A percentile compares a stretch with the other conserved stretches of the same genome.
Evolutionary conservation across 805 yeast genomes (phyloP).

Genomic region (Kuraishia piskuri): DNA sequence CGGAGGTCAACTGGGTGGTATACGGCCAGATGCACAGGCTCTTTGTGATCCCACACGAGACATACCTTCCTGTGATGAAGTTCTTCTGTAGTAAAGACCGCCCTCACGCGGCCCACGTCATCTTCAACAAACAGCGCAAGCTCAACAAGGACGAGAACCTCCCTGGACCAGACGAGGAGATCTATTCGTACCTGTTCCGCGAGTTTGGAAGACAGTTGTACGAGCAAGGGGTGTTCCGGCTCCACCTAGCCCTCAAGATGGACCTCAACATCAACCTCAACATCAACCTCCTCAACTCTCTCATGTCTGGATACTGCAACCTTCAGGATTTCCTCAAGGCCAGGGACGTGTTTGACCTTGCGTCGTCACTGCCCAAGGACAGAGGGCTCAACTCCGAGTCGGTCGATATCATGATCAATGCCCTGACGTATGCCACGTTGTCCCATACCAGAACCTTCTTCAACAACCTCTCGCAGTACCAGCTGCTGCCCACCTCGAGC

Average conservation of each 20-base stretch:
- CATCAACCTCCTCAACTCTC: slow-evolving; percentile 47
- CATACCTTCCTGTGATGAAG: slow-evolving; percentile 49
- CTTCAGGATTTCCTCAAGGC: slow-evolving; percentile 48
- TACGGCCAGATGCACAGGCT: slow-evolving; percentile 48
- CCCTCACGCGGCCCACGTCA: slow-evolving; percentile 52
- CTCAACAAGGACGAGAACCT: slow-evolving; percentile 45
- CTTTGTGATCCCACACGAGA: slow-evolving; percentile 49
- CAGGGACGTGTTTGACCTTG: slow-evolving; percentile 50
- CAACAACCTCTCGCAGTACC: slow-evolving; percentile 45
- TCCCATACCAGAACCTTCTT: slow-evolving; percentile 54
- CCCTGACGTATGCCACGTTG: slow-evolving; percentile 44
- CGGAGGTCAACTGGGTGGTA: slow-evolving; percentile 49
- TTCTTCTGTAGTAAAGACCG: slow-evolving; percentile 45
- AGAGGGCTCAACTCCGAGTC: slow-evolving; percentile 56
- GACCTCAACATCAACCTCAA: slow-evolving; percentile 51
- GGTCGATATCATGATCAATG: slow-evolving; percentile 56
- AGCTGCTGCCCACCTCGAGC: slow-evolving; percentile 41
- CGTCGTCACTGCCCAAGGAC: slow-evolving; percentile 40
- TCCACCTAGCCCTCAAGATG: slow-evolving; percentile 56
- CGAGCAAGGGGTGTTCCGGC: slow-evolving; percentile 55
- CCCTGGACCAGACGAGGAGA: slow-evolving; percentile 42
- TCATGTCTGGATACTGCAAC: slow-evolving; percentile 56
- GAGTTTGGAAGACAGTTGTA: slow-evolving; percentile 52
- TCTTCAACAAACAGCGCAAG: slow-evolving; percentile 53
- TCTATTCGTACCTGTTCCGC: slow-evolving; percentile 52